Evolutionary conservation across 2,329 filamentous ascomycete genomes (phyloP).

Genomic region (Fusarium fracticaudum): DNA sequence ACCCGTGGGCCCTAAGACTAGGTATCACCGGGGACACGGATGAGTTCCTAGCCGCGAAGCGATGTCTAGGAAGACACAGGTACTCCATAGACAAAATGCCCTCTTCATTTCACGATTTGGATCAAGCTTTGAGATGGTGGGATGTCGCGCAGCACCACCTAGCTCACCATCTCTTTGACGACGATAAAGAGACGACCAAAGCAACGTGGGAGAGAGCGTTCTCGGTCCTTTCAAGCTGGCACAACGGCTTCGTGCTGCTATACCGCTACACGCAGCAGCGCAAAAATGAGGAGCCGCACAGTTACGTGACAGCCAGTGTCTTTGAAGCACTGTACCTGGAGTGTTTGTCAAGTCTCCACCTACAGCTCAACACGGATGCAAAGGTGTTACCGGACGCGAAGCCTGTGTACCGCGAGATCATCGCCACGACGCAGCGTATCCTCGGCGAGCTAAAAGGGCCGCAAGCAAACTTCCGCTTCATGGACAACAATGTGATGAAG

Average conservation of each 20-base stretch:
- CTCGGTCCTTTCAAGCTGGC: conserved; percentile 20
- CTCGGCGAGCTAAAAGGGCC: conserved; percentile 1
- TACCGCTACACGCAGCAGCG: conserved; percentile 17
- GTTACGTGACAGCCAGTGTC: conserved; percentile 26
- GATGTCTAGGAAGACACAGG: conserved; percentile 9
- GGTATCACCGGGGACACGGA: conserved; percentile 5
- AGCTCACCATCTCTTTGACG: not conserved
- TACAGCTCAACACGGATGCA: conserved; percentile 1
- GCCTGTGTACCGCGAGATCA: conserved; percentile 32
- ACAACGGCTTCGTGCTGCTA: conserved; percentile 23
- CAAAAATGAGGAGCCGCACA: conserved; percentile 5
- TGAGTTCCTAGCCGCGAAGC: not conserved
- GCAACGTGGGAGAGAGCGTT: conserved; percentile 20
- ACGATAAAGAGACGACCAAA: not conserved
- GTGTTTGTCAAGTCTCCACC: conserved; percentile 22
- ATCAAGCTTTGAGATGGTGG: conserved; percentile 32
- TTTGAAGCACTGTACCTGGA: conserved; percentile 35
- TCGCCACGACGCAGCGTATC: conserved; percentile 13
- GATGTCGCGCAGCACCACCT: conserved; percentile 30
- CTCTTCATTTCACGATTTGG: conserved; percentile 24
- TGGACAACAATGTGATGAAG: conserved; percentile 35
- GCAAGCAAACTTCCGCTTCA: not conserved
- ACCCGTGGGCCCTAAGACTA: conserved; percentile 31
- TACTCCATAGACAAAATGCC: conserved; percentile 27
- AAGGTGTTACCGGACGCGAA: conserved; percentile 29